Percentiles rank a stretch among this genome's conserved stretches.
Evolutionary conservation across 495 filamentous ascomycete species (phyloP).

Genomic region (Terfezia boudieri): DNA sequence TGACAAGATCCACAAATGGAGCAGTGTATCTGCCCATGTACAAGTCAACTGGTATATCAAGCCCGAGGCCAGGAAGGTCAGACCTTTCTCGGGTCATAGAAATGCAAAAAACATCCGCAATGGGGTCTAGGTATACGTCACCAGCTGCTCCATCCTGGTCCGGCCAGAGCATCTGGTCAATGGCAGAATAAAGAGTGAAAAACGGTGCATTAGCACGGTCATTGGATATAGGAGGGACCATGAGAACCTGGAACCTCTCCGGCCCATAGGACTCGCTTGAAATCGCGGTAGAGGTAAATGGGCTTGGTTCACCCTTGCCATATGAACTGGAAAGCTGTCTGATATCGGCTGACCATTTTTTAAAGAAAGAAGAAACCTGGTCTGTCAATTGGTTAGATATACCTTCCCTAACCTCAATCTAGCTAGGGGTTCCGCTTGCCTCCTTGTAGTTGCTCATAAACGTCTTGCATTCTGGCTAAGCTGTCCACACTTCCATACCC

Average conservation of each 20-base stretch:
- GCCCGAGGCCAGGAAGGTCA: constrained; percentile 25
- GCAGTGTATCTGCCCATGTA: constrained; percentile 63
- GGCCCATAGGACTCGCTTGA: no score
- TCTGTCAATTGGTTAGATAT: neutral
- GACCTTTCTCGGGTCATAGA: constrained; percentile 29
- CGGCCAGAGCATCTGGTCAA: constrained; percentile 46
- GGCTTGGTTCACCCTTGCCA: constrained; percentile 1
- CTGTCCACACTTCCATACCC: constrained; percentile 59
- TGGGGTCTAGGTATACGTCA: constrained; percentile 22
- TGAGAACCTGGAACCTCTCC: constrained; percentile 8
- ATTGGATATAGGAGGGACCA: constrained; percentile 4
- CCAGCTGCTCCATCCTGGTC: constrained; percentile 28
- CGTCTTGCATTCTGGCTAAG: constrained; percentile 25
- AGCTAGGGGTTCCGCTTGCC: constrained; percentile 1
- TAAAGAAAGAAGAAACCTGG: constrained; percentile 10
- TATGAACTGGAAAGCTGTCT: neutral
- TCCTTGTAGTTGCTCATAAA: constrained; percentile 20
- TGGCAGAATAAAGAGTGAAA: constrained; percentile 40
- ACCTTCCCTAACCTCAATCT: no score
- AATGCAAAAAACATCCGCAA: constrained; percentile 48
- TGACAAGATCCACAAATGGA: constrained; percentile 30
- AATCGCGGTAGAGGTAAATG: constrained; percentile 3
- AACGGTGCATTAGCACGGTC: constrained; percentile 5
- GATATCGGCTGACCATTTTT: constrained; percentile 10
- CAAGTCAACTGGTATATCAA: constrained; percentile 47